phyloP scores from a whole-genome alignment of 1,284 basidiomycete genomes.

The Puccinia horiana region DNA sequence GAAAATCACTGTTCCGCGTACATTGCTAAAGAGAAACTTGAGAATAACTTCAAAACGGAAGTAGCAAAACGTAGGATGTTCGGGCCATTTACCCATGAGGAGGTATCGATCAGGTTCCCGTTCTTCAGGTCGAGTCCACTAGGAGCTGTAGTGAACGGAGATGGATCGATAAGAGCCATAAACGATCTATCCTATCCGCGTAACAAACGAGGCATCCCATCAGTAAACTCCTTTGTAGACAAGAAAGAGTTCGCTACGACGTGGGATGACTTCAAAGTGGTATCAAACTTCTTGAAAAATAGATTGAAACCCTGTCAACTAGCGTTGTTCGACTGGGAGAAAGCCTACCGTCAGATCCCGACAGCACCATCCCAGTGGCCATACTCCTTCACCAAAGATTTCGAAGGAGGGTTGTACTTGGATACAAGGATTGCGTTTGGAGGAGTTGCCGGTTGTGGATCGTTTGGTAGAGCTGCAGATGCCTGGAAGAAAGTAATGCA shows the following conservation, averaged over 20 bases:
- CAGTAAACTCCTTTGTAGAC: background rate
- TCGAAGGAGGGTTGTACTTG: background rate
- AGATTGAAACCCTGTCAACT: background rate
- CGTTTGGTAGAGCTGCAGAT: background rate
- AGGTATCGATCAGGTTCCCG: background rate
- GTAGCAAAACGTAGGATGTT: background rate
- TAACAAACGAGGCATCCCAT: background rate
- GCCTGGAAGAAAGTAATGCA: background rate
- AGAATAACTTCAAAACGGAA: background rate
- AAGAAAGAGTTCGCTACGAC: background rate
- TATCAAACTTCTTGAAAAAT: background rate
- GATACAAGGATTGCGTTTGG: slow-evolving; percentile 3
- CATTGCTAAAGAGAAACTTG: background rate
- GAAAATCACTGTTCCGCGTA: background rate
- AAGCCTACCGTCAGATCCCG: background rate
- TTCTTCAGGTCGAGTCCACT: slow-evolving; percentile 6
- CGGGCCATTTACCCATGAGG: background rate
- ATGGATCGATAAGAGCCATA: background rate
- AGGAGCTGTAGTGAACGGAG: background rate
- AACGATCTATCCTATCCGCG: background rate
- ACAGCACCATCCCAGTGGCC: background rate
- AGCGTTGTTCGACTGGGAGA: slow-evolving; percentile 16
- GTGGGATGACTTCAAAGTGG: background rate
- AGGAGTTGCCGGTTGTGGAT: background rate
- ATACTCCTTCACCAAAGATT: background rate